phyloP scores from a whole-genome alignment of 2,329 filamentous ascomycete genomes.

The Aspergillus sp. region DNA sequence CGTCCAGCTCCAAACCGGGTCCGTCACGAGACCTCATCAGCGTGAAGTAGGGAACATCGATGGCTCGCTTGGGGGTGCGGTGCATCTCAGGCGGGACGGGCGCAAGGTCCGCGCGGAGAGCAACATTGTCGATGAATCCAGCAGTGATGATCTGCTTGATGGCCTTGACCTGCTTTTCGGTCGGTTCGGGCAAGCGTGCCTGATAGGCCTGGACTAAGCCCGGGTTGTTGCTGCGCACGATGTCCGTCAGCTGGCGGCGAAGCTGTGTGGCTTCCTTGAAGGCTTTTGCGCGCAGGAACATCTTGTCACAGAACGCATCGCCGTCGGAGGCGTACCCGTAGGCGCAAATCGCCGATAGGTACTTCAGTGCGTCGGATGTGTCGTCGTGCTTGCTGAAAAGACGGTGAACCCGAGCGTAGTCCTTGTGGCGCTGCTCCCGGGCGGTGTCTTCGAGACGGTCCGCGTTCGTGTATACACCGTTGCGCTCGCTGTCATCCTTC shows the following conservation, averaged over 20 bases:
- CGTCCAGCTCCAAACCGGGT: constrained; percentile 48
- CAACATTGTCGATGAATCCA: constrained; percentile 92
- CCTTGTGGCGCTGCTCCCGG: constrained; percentile 65
- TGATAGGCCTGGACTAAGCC: constrained; percentile 42
- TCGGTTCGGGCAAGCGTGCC: constrained; percentile 59
- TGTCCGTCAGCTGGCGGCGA: constrained; percentile 76
- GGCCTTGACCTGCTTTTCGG: constrained; percentile 70
- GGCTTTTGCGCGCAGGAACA: constrained; percentile 84
- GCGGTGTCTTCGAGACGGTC: constrained; percentile 72
- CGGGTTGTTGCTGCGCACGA: constrained; percentile 74
- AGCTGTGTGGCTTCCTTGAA: constrained; percentile 85
- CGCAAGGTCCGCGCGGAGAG: constrained; percentile 84
- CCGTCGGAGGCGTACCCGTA: constrained; percentile 70
- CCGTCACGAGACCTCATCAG: constrained; percentile 67
- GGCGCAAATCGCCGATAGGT: constrained; percentile 83
- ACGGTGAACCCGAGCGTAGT: constrained; percentile 71
- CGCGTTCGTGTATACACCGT: constrained; percentile 57
- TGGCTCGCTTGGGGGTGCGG: constrained; percentile 77
- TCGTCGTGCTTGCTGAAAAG: constrained; percentile 80
- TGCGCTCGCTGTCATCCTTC: constrained; percentile 43
- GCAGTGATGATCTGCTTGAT: constrained; percentile 90
- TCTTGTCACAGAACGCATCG: constrained; percentile 75
- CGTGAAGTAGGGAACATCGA: constrained; percentile 88
- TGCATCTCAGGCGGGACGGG: constrained; percentile 68
- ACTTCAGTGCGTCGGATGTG: constrained; percentile 83